These are phyloP conservation scores for Diophrys sp. DNA, from an alignment of 73 alveolate genomes.

Conservation along the genomic window DNA sequence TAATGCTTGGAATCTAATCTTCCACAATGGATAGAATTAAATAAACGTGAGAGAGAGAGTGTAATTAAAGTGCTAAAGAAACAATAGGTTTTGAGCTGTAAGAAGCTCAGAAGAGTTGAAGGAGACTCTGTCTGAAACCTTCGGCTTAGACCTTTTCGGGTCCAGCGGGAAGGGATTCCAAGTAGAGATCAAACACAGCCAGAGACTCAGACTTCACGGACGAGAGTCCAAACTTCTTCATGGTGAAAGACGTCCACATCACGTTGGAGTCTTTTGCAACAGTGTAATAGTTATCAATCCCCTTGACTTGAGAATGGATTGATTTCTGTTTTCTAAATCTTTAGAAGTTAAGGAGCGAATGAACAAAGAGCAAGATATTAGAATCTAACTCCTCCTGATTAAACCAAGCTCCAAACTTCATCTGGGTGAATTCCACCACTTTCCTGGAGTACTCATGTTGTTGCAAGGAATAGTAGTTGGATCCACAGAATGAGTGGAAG, in stretches of 20 bases:
- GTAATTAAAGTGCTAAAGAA: background rate
- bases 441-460: background rate
- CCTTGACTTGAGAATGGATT: background rate
- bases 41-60: no score
- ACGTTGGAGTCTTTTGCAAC: background rate
- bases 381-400: background rate
- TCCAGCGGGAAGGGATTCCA: background rate
- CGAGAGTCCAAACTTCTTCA: background rate
- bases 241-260: background rate
- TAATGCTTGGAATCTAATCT: conserved; percentile 30
- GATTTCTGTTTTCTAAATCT: background rate
- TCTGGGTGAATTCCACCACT: background rate
- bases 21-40: no score
- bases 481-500: background rate
- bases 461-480: background rate
- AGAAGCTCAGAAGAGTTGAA: background rate
- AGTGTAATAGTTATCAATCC: background rate
- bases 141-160: background rate
- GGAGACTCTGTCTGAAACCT: background rate
- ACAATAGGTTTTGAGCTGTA: background rate
- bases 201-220: background rate
- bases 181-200: background rate
- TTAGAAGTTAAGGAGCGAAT: background rate
- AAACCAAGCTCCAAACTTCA: background rate
- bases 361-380: background rate